Base-by-base conservation (phyloP, 2,329 filamentous ascomycete species). In the Stemphylium vesicarium region DNA sequence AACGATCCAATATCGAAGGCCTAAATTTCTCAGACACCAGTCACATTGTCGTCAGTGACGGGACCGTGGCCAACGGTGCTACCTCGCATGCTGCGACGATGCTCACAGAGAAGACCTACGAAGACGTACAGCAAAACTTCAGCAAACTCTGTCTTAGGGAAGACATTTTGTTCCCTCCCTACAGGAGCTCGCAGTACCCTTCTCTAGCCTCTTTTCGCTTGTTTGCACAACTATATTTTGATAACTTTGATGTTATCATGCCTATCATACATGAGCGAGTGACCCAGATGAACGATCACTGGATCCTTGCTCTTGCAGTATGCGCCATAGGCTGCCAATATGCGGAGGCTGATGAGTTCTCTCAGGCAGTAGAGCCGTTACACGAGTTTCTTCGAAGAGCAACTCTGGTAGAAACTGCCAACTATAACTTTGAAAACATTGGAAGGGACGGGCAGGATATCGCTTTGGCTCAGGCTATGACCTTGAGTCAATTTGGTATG, bases 251-350 rank as follows among this genome's bases (percentile, higher is more conserved):
- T 22, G 50, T 60, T 22, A 60, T 59, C 32, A 36, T 72, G 16
- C 70, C 71, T 8, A 64, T 72, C 22, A 36, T 73, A 2, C 69
- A 72, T 43, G 49, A 53, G 13, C 58, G 56, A 3, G 62, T 59
- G 1, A 51, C 65, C 29, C 12, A 11, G 16, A 46, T 50, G 29
- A 53, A 11, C 33, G 45, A 47, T 8, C 42, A 66, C 16, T 64
- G 60, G 56, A 32, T 65, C 2, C 57, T 69, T 7, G 52, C 63
- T n/a, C 53, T 72, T n/a, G 68, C 66, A 4, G 52, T 71, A 35
- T 63, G 62, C 6, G 62, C 66, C 9, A 59, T 73, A 9, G 71
- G 67, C 1, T 65, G 63, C 33, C 68, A 67, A 26, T 71, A 69
- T 40, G 47, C 38, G 13, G 49, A 54, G 16, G 38, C 50, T 32